Evolutionary conservation across 768 basidiomycete genomes (phyloP), one percentile per base, ranked within the genome.

Genomic region (Termitomyces sp.): DNA sequence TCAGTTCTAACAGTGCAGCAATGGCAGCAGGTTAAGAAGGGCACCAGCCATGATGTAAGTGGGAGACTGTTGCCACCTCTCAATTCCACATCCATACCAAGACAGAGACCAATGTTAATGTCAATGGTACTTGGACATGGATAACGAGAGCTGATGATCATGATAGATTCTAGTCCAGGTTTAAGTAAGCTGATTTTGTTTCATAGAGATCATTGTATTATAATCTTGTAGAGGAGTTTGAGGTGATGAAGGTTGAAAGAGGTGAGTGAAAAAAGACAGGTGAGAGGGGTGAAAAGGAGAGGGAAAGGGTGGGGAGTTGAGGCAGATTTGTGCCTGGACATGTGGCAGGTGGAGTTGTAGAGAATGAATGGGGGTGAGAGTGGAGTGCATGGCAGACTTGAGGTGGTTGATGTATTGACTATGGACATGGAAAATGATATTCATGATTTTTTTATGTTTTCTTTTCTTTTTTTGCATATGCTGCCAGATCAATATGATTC

Each of bases 211-310:
- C 55, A 8, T 3, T 64, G 10, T 11, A 10, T 5, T 76, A 75
- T 63, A 73, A 76, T 56, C 60, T 75, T 1, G 70, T 73, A 14
- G 66, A 66, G 7, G 78, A 81, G 63, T 73, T 79, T 67, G 77
- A 75, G 3, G 68, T 71, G 59, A 71, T 74, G 75, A 67, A 66
- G 48, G 43, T 73, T 35, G 62, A 61, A 5, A 43, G 17, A 19
- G 27, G 34, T 21, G 45, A 37, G 11, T 16, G 44, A n/a, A n/a
- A n/a, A n/a, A n/a, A 27, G 44, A 12, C 10, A 14, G 51, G 35
- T 9, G 44, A 32, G n/a, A 34, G n/a, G 32, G 19, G 35, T 12
- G 37, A 19, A 9, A 23, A 34, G 49, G 23, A n/a, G 12, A 7
- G 27, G 38, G 8, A 40, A 29, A 21, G 42, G 7, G 7, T 29